Conservation (phyloP, 2,329 filamentous ascomycete species). For the Venturia aucupariae region DNA sequence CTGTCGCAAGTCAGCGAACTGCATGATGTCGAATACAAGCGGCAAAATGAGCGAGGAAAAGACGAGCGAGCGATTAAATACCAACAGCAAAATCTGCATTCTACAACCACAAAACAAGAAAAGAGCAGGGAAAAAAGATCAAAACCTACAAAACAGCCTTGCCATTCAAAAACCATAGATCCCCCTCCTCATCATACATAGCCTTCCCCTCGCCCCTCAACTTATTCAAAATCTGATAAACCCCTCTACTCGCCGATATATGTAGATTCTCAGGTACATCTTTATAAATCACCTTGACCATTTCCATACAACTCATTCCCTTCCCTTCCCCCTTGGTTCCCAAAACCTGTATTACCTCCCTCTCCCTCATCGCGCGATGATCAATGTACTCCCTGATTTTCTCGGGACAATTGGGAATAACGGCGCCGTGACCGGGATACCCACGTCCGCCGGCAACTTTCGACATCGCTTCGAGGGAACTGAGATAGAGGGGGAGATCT, state of each 20-base stretch:
- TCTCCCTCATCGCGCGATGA: slow-evolving; percentile 70
- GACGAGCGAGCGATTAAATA: no score
- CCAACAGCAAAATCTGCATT: no score
- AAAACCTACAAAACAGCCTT: slow-evolving; percentile 22
- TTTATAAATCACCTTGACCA: slow-evolving; percentile 82
- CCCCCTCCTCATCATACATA: slow-evolving; percentile 24
- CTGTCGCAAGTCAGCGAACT: neutral
- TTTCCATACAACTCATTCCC: slow-evolving; percentile 62
- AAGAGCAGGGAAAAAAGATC: neutral
- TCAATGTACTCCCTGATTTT: slow-evolving; percentile 75
- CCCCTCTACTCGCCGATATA: slow-evolving; percentile 62
- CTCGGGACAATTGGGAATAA: slow-evolving; percentile 60
- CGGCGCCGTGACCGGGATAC: slow-evolving; percentile 81
- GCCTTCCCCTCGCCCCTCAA: slow-evolving; percentile 65
- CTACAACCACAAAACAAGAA: neutral
- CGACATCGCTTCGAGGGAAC: slow-evolving; percentile 61
- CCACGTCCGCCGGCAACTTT: slow-evolving; percentile 55
- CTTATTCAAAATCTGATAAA: slow-evolving; percentile 73
- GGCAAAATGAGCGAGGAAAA: no score
- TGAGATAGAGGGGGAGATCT: slow-evolving; percentile 32
- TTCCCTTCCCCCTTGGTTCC: slow-evolving; percentile 16
- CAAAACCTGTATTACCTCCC: slow-evolving; percentile 29
- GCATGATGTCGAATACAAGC: no score
- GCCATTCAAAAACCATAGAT: slow-evolving; percentile 27
- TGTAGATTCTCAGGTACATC: slow-evolving; percentile 70